Conservation (phyloP, 192 early-diverging fungal genomes). For the Backusella morwellensis region DNA sequence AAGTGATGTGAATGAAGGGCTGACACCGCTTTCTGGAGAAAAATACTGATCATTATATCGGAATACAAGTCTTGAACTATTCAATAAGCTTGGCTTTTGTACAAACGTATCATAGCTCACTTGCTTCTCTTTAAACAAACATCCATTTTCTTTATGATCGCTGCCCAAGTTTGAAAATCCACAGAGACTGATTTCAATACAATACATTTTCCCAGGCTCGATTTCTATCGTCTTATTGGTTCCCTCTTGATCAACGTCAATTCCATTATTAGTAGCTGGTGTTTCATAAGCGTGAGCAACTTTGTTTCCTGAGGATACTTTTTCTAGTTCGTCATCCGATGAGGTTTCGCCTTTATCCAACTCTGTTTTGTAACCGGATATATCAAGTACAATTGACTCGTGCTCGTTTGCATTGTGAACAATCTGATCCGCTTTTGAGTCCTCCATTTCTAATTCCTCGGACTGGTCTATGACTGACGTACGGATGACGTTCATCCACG, state of each 20-base stretch:
- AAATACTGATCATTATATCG: slow-evolving; percentile 62
- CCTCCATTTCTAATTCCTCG: neutral
- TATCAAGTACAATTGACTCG: slow-evolving; percentile 47
- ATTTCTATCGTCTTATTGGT: neutral
- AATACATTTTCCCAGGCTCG: slow-evolving; percentile 34
- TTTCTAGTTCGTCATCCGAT: slow-evolving; percentile 14
- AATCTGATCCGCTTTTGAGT: slow-evolving; percentile 1
- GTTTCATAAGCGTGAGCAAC: neutral
- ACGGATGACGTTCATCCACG: slow-evolving; percentile 28
- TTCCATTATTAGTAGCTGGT: neutral
- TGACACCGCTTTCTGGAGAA: slow-evolving; percentile 52
- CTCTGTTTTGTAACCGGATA: slow-evolving; percentile 52
- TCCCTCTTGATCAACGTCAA: neutral
- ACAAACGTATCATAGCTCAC: slow-evolving; percentile 56
- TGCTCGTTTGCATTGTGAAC: slow-evolving; percentile 38
- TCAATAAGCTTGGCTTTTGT: slow-evolving; percentile 51
- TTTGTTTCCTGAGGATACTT: neutral
- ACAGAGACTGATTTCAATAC: slow-evolving; percentile 59
- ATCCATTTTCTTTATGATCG: slow-evolving; percentile 38
- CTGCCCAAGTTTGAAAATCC: slow-evolving; percentile 44
- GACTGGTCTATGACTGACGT: neutral
- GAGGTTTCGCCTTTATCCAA: neutral
- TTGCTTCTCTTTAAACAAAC: slow-evolving; percentile 47
- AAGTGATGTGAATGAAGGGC: slow-evolving; percentile 57
- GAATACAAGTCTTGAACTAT: slow-evolving; percentile 51